A percentile compares a stretch with the other conserved stretches of the same genome.
phyloP scores from a whole-genome alignment of 345 rosid genomes.

The Geranium brycei region DNA sequence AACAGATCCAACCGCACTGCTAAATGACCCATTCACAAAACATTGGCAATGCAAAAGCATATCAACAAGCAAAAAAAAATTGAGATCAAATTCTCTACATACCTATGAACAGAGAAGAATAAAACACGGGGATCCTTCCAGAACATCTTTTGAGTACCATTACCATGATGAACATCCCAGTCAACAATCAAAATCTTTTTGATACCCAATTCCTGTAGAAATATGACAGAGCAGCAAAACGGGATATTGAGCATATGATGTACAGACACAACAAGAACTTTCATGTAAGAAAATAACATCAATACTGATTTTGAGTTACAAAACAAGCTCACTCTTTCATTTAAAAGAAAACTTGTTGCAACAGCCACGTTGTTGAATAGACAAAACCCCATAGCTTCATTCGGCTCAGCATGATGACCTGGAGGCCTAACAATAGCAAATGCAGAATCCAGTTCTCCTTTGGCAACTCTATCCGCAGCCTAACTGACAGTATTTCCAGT shows the following conservation, averaged over 20 bases:
- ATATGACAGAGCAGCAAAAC: not conserved
- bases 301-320: not conserved
- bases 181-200: slow-evolving; percentile 81
- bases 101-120: slow-evolving; percentile 98
- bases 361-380: slow-evolving; percentile 86
- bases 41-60: too few species aligned
- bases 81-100: slow-evolving; percentile 5
- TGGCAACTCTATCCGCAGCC: slow-evolving; percentile 70
- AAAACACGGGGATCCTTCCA: slow-evolving; percentile 84
- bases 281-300: not conserved
- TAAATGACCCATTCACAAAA: too few species aligned
- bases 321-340: slow-evolving; percentile 37
- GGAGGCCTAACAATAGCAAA: slow-evolving; percentile 97
- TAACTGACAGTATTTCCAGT: slow-evolving; percentile 10
- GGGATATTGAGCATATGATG: not conserved
- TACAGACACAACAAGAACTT: not conserved
- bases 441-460: slow-evolving; percentile 67
- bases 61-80: not conserved
- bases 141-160: slow-evolving; percentile 84
- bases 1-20: too few species aligned
- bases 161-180: slow-evolving; percentile 99
- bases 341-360: slow-evolving; percentile 57
- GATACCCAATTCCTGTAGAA: slow-evolving; percentile 60
- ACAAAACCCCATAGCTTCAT: slow-evolving; percentile 91
- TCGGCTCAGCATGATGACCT: slow-evolving; percentile 92